A percentile compares a stretch with the other conserved stretches of the same genome.
Evolutionary conservation across 1,284 basidiomycete species (phyloP).

Genomic region (Ceratobasidium sp.): DNA sequence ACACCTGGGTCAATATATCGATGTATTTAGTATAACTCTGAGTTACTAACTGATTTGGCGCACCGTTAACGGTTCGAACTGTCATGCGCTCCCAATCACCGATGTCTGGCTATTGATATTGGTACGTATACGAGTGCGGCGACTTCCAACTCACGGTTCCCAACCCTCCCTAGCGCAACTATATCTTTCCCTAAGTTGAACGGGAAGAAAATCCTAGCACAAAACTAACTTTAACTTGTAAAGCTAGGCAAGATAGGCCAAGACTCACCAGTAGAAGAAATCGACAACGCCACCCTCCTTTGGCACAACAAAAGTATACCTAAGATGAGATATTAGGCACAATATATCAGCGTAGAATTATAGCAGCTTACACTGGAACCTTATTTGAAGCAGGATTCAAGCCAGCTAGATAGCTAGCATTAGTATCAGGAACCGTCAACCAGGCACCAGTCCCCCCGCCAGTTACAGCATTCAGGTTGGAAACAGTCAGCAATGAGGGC

Average conservation of each 20-base stretch:
- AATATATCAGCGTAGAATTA: not conserved
- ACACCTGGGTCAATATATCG: not conserved
- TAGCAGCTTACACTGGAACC: slow-evolving; percentile 33
- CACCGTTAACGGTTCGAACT: slow-evolving; percentile 40
- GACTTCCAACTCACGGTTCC: slow-evolving; percentile 35
- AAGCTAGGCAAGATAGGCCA: not conserved
- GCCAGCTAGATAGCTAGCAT: slow-evolving; percentile 31
- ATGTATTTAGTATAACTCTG: not conserved
- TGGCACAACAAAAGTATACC: slow-evolving; percentile 39
- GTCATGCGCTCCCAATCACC: slow-evolving; percentile 46
- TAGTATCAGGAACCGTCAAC: slow-evolving; percentile 34
- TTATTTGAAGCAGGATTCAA: slow-evolving; percentile 35
- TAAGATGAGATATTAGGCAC: not conserved
- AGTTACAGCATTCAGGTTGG: slow-evolving; percentile 23
- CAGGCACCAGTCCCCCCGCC: slow-evolving; percentile 39
- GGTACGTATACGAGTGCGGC: not conserved
- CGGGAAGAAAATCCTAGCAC: slow-evolving; percentile 41
- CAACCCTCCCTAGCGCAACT: slow-evolving; percentile 23
- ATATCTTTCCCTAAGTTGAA: slow-evolving; percentile 40
- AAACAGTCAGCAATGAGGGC: slow-evolving; percentile 18
- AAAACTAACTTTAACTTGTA: not conserved
- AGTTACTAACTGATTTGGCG: not conserved
- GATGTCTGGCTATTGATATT: slow-evolving; percentile 17
- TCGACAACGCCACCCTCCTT: slow-evolving; percentile 41
- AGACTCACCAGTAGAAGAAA: slow-evolving; percentile 40